Conservation (phyloP, 1,139 yeast genomes). For the Saccharomyces hybrid region DNA sequence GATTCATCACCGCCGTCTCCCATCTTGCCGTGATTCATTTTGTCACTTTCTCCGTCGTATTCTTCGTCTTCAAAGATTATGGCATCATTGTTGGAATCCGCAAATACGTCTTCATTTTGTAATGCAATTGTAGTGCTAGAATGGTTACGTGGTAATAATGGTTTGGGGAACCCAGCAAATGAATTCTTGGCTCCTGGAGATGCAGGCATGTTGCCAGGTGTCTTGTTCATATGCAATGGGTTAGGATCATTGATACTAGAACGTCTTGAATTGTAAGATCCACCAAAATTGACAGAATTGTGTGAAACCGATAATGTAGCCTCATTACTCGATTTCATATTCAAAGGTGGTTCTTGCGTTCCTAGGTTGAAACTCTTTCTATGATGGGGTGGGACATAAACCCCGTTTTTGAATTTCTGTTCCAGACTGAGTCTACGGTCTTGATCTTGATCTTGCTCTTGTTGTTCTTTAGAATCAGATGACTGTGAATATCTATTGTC, state of each 20-base stretch:
- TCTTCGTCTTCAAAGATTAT: constrained; percentile 31
- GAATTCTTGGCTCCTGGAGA: background rate
- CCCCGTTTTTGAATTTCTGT: constrained; percentile 28
- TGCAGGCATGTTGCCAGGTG: background rate
- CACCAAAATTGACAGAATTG: constrained; percentile 18
- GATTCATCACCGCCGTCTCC: constrained; percentile 12
- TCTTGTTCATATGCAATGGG: background rate
- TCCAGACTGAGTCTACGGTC: constrained; percentile 13
- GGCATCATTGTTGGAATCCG: constrained; percentile 26
- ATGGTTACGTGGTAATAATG: constrained; percentile 15
- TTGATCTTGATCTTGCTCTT: constrained; percentile 6
- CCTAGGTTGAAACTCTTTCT: constrained; percentile 30
- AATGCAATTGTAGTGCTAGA: constrained; percentile 25
- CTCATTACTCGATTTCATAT: constrained; percentile 15
- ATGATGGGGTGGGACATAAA: constrained; percentile 45
- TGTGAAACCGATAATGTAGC: constrained; percentile 20
- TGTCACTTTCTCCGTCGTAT: constrained; percentile 5
- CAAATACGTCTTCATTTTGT: constrained; percentile 26
- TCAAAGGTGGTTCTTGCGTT: constrained; percentile 6
- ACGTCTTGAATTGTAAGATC: constrained; percentile 10
- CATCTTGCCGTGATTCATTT: constrained; percentile 13
- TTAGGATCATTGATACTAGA: constrained; percentile 3
- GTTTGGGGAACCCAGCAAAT: constrained; percentile 3
- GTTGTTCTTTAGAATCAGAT: constrained; percentile 9
- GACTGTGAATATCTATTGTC: background rate